These are phyloP conservation scores for Stenogyne calaminthoides DNA, from an alignment of 305 asterid genomes.

Conservation along the genomic window DNA sequence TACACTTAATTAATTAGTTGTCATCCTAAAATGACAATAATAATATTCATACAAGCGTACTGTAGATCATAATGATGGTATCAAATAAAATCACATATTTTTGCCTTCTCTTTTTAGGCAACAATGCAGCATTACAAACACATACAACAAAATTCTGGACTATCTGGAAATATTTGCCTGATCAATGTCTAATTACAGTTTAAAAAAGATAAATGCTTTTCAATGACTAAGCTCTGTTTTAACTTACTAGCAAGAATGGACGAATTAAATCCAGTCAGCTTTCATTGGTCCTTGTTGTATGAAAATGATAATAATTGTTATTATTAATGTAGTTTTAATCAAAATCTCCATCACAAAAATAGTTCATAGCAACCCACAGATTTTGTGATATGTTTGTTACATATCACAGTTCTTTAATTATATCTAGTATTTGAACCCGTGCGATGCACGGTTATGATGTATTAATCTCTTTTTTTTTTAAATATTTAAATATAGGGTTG, in stretches of 20 bases:
- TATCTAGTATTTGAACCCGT: too few species aligned
- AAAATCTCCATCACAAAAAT: background rate
- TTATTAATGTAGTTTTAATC: background rate
- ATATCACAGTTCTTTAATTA: too few species aligned
- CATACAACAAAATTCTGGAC: conserved; percentile 7
- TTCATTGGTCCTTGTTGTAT: conserved; percentile 19
- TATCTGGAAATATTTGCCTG: conserved; percentile 1
- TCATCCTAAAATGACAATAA: background rate
- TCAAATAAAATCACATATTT: background rate
- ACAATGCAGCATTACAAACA: conserved; percentile 6
- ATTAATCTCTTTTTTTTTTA: too few species aligned
- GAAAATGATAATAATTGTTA: background rate
- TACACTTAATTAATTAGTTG: too few species aligned
- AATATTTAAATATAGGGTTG: too few species aligned
- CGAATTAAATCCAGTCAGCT: conserved; percentile 26
- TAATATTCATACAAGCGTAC: background rate
- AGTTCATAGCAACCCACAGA: background rate
- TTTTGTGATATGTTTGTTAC: too few species aligned
- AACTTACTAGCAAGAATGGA: background rate
- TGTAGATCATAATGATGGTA: background rate
- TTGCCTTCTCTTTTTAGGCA: background rate
- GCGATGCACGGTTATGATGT: too few species aligned
- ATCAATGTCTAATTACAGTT: background rate
- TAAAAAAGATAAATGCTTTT: background rate
- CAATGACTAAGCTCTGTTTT: background rate